A percentile compares a stretch with the other conserved stretches of the same genome.
phyloP scores from a whole-genome alignment of 495 filamentous ascomycete species.

The Cenococcum geophilum region DNA sequence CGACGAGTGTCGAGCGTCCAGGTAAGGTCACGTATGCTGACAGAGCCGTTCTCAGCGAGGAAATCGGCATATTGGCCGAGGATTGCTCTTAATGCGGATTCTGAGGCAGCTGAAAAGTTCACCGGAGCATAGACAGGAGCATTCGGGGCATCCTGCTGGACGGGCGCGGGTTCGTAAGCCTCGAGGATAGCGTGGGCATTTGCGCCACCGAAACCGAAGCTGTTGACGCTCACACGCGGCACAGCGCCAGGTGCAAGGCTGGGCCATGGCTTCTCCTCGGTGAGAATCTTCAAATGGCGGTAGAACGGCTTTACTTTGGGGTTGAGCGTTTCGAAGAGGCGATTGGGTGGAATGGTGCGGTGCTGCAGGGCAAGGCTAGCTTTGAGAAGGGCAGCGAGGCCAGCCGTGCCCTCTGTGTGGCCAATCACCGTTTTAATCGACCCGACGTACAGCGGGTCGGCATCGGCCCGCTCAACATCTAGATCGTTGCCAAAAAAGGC shows the following conservation, averaged over 20 bases:
- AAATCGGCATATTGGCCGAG: no score
- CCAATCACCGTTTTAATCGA: constrained; percentile 39
- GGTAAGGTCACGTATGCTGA: no score
- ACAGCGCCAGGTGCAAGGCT: neutral
- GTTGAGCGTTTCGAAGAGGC: constrained; percentile 15
- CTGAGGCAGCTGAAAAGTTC: neutral
- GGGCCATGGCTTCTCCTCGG: constrained; percentile 21
- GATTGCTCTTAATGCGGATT: no score
- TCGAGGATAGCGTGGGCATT: constrained; percentile 23
- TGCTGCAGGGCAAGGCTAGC: constrained; percentile 28
- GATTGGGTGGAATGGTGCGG: constrained; percentile 27
- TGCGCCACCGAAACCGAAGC: constrained; percentile 22
- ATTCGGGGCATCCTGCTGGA: no score
- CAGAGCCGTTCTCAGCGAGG: no score
- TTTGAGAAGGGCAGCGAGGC: constrained; percentile 34
- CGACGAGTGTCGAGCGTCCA: no score
- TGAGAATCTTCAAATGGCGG: constrained; percentile 6
- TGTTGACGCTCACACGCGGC: constrained; percentile 16
- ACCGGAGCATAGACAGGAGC: neutral
- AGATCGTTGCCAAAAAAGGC: constrained; percentile 35
- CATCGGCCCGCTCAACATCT: no score
- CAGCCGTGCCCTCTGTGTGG: constrained; percentile 35
- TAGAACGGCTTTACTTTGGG: constrained; percentile 21
- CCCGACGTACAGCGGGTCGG: constrained; percentile 35
- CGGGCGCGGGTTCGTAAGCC: neutral